phyloP scores from a whole-genome alignment of 805 yeast genomes.

The Barnettozyma siamensis region DNA sequence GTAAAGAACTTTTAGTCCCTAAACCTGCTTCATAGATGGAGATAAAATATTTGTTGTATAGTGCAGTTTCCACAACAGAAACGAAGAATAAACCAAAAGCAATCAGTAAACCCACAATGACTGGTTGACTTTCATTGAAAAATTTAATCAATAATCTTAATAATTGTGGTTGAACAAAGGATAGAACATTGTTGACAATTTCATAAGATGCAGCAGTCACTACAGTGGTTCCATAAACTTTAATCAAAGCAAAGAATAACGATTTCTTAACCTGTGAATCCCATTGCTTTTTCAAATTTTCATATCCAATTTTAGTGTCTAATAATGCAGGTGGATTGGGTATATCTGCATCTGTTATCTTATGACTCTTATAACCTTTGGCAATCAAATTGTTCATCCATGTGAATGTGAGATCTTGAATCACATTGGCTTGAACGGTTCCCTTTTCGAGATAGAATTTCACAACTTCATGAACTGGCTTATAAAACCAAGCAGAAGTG shows the following conservation, averaged over 20 bases:
- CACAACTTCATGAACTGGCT: conserved; percentile 36
- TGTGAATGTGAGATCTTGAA: conserved; percentile 71
- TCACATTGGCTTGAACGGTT: conserved; percentile 56
- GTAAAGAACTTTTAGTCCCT: conserved; percentile 58
- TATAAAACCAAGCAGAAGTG: conserved; percentile 31
- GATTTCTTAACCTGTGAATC: conserved; percentile 44
- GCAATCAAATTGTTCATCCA: conserved; percentile 90
- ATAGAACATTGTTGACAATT: conserved; percentile 66
- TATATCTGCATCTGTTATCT: conserved; percentile 56
- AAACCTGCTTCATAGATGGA: conserved; percentile 55
- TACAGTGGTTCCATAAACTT: conserved; percentile 72
- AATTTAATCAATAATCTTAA: conserved; percentile 54
- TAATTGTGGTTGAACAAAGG: conserved; percentile 85
- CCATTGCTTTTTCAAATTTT: conserved; percentile 57
- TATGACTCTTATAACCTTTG: conserved; percentile 54
- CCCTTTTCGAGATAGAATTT: conserved; percentile 32
- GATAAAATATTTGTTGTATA: conserved; percentile 65
- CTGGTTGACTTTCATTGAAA: conserved; percentile 44
- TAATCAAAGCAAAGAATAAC: conserved; percentile 52
- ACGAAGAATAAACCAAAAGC: conserved; percentile 58
- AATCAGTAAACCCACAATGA: conserved; percentile 48
- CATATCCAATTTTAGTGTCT: conserved; percentile 47
- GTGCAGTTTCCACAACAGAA: conserved; percentile 53
- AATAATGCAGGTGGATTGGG: conserved; percentile 72
- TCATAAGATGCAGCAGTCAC: conserved; percentile 68